These are phyloP conservation scores for Zymoseptoria pseudotritici DNA, from an alignment of 2,329 filamentous ascomycete species.

Conservation along the genomic window DNA sequence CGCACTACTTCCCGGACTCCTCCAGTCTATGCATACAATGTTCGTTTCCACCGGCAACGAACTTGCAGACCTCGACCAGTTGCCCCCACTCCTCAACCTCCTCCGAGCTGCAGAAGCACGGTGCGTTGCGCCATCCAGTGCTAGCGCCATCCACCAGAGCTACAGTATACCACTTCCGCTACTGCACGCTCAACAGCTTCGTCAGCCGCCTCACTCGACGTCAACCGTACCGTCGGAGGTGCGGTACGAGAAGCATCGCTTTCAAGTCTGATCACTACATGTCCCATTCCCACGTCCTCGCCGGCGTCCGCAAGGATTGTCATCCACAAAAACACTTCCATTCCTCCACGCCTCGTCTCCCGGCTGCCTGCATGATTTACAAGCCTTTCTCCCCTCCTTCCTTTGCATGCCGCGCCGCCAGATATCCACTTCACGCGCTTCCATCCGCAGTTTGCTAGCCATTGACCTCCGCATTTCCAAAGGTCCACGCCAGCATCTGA, in stretches of 20 bases:
- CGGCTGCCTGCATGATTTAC: background rate
- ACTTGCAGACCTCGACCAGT: background rate
- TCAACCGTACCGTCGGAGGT: too few species aligned
- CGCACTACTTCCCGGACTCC: background rate
- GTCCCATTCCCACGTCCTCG: background rate
- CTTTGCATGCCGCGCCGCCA: background rate
- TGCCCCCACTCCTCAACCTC: background rate
- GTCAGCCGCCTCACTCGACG: background rate
- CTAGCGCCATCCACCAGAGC: background rate
- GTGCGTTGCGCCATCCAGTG: background rate
- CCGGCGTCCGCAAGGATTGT: background rate
- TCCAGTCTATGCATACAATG: background rate
- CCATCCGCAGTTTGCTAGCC: background rate
- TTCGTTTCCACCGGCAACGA: background rate
- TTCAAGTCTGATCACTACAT: background rate
- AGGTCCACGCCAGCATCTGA: background rate
- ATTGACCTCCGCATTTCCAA: background rate
- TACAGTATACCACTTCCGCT: background rate
- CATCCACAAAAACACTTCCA: background rate
- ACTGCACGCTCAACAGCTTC: background rate
- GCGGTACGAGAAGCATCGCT: background rate
- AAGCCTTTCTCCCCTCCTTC: background rate
- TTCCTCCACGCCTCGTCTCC: background rate
- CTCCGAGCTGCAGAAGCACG: background rate
- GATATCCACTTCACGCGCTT: background rate